Evolutionary conservation across 257 asterid species (phyloP), one percentile per base, ranked within the genome.

Genomic region (Fraxinus excelsior): DNA sequence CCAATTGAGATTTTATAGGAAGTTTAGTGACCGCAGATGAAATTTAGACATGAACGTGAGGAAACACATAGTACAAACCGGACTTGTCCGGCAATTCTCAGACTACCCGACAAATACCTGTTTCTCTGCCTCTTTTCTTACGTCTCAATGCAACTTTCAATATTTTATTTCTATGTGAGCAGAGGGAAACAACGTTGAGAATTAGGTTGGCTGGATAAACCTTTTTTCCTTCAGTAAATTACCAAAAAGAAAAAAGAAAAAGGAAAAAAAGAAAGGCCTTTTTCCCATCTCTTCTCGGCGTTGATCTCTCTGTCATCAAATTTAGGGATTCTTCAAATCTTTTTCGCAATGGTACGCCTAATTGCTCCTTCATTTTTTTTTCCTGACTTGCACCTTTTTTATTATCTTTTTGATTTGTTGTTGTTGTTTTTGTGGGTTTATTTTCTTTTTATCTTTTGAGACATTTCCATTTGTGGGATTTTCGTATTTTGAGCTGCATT

Each of bases 301-400:
- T 8, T 74, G 70, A 75, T 78, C 66, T 4, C 70, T 60, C 62
- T 65, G 74, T 26, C 68, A 25, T 72, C 44, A 64, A 77, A 68
- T 73, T 78, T 32, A 6, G 70, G 84, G 79, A 74, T 77, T 71
- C 79, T 37, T 25, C 34, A 25, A 23, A 11, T 62, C 19, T 62
- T 25, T 62, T 26, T n/a, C 18, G 68, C 31, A 62, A 23, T n/a
- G 68, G 68, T 62, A 62, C 14, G 68, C 19, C 66, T 19, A 62
- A 62, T 25, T 25, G 2, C 31, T 12, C 34, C 16, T 60, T 23
- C 1, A 62, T 25, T 25, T 62, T 25, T 60, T 40, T 40, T 11
- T 38, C 44, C 65, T 10, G 37, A 1, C 60, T 74, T 72, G 53
- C 53, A 13, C 19, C 42, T 38, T 21, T 8, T 19, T 40, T 68